Evolutionary conservation across 139 green algal species (phyloP).

Genomic region (Coccomyxa sp.): DNA sequence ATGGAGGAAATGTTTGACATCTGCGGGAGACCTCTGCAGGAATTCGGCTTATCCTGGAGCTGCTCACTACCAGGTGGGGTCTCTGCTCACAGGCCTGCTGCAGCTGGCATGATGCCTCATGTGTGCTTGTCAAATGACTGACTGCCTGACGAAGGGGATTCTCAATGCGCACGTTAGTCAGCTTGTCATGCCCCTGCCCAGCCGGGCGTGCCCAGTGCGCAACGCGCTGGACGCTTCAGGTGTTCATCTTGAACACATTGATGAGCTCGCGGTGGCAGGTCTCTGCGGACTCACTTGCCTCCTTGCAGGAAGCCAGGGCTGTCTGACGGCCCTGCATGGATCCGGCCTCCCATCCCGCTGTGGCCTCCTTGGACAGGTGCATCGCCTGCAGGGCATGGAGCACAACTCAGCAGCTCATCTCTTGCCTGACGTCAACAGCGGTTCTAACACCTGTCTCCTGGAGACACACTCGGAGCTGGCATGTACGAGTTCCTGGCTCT

Average conservation of each 20-base stretch:
- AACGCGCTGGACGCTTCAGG: too few species aligned
- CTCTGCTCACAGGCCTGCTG: too few species aligned
- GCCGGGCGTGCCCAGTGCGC: too few species aligned
- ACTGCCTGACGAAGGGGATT: too few species aligned
- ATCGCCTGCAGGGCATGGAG: not conserved
- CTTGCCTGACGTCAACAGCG: not conserved
- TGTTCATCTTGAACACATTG: not conserved
- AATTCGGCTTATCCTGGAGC: too few species aligned
- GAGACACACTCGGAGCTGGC: not conserved
- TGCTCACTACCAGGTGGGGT: too few species aligned
- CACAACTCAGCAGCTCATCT: not conserved
- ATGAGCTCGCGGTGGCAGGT: conserved; percentile 5
- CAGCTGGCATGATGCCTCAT: too few species aligned
- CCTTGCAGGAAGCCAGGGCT: not conserved
- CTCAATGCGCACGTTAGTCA: too few species aligned
- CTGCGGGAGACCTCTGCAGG: too few species aligned
- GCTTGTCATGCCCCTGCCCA: too few species aligned
- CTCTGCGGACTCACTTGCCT: not conserved
- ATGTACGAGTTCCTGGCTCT: not conserved
- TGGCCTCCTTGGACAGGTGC: not conserved
- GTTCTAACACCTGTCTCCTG: not conserved
- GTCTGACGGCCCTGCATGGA: conserved; percentile 1
- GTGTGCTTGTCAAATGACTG: too few species aligned
- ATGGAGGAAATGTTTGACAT: too few species aligned
- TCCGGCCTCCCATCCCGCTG: not conserved